A percentile compares a stretch with the other conserved stretches of the same genome.
phyloP scores from a whole-genome alignment of 2,329 filamentous ascomycete species.

The Sporothrix globosa region DNA sequence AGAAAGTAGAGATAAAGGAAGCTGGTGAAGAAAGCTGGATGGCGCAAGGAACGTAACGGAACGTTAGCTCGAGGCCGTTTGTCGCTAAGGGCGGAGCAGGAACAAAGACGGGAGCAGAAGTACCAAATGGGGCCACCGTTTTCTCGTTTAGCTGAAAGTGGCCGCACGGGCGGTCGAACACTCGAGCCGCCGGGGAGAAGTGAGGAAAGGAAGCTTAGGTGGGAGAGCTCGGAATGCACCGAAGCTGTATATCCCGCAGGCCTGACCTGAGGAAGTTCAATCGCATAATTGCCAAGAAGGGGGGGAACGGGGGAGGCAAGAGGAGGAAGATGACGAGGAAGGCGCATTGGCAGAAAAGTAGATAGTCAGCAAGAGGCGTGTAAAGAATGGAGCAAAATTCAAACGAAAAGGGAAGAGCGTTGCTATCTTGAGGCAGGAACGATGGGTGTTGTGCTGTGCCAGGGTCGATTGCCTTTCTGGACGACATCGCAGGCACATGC shows the following conservation, averaged over 20 bases:
- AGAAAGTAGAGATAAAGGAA: slow-evolving; percentile 10
- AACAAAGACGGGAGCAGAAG: slow-evolving; percentile 24
- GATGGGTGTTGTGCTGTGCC: not conserved
- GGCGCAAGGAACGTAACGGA: slow-evolving; percentile 17
- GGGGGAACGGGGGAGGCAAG: not conserved
- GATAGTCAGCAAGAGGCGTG: not conserved
- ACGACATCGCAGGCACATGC: slow-evolving; percentile 3
- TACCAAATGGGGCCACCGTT: slow-evolving; percentile 1
- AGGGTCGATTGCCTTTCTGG: not conserved
- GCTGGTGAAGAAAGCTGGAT: not conserved
- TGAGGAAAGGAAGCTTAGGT: not conserved
- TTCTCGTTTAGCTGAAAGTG: not conserved
- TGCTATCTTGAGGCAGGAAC: slow-evolving; percentile 9
- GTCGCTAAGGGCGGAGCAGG: slow-evolving; percentile 27
- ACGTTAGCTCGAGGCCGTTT: slow-evolving; percentile 22
- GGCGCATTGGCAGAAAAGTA: not conserved
- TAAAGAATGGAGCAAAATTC: not conserved
- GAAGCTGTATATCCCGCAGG: slow-evolving; percentile 3
- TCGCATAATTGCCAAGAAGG: not conserved
- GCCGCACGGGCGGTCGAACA: slow-evolving; percentile 7
- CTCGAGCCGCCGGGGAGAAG: not conserved
- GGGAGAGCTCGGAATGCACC: slow-evolving; percentile 1
- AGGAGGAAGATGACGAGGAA: not conserved
- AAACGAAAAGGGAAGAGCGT: not conserved
- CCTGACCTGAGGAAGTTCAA: not conserved